Base-by-base conservation (phyloP, 2,329 filamentous ascomycete genomes). In the Ceratocystis diversiconidia region DNA sequence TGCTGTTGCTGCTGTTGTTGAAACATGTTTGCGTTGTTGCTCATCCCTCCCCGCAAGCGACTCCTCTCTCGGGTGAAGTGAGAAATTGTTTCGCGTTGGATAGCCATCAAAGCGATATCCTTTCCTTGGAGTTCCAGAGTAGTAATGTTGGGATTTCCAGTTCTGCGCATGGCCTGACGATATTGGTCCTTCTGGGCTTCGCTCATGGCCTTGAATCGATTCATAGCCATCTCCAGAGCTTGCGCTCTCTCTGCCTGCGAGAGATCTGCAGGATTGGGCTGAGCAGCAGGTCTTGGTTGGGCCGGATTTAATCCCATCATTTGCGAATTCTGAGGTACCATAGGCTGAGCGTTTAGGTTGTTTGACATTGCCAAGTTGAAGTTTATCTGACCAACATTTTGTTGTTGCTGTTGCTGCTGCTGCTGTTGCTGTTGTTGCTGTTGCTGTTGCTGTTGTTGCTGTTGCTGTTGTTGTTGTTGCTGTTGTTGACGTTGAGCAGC, bases 371-470 rank as follows among this genome's bases (percentile, higher is more conserved):
- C 64, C 43, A 65, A 25, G 8, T 22, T 36, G 46, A 65, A 65
- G 43, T 32, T 46, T 25, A 65, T 74, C 50, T 71, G 70, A 70
- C 75, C 73, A 69, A 74, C 73, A 61, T 75, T 65, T 62, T 75
- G 75, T 63, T 75, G 63, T 28, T 65, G 61, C 0, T 57, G 61
- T 50, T 62, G 64, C 2, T 65, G 52, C 2, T 65, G 52, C 76
- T 72, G 66, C 73, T 75, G 68, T 3, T 73, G 72, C 61, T 74
- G 72, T 60, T 70, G 68, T 64, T 72, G 69, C 61, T 71, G 71
- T 25, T 75, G 75, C 43, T 74, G 73, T 22, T 71, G 71, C 61
- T 75, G 76, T 61, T 61, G 57, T 19, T 65, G 64, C 0, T 66
- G 64, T 17, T 62, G 60, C 5, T 60, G 50, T n/a, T 66, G 62